Evolutionary conservation across 1,284 basidiomycete species (phyloP).

Genomic region (Cutaneotrichosporon sp.): DNA sequence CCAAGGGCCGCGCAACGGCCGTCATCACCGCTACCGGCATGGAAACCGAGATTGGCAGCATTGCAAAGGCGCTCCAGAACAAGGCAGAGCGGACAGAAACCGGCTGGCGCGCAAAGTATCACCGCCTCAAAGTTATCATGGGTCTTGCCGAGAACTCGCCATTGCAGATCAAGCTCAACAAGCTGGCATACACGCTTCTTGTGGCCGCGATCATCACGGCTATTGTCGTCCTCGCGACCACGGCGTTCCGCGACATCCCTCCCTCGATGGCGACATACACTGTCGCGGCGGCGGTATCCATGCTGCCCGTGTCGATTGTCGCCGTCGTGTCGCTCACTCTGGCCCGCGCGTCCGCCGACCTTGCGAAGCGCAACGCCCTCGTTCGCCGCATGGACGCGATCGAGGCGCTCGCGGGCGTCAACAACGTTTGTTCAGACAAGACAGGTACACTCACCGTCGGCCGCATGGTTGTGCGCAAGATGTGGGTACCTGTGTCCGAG

Average conservation of each 20-base stretch:
- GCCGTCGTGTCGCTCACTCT: constrained; percentile 49
- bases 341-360: constrained; percentile 45
- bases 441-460: constrained; percentile 62
- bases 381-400: constrained; percentile 52
- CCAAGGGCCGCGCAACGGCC: constrained; percentile 60
- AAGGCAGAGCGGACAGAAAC: constrained; percentile 43
- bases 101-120: constrained; percentile 44
- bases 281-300: constrained; percentile 54
- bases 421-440: constrained; percentile 62
- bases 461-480: constrained; percentile 55
- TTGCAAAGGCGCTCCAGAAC: constrained; percentile 52
- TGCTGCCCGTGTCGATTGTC: constrained; percentile 53
- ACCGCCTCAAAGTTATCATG: constrained; percentile 46
- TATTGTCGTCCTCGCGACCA: constrained; percentile 58
- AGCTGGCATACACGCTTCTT: constrained; percentile 60
- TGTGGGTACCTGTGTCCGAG: constrained; percentile 52
- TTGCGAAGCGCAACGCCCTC: constrained; percentile 52
- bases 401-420: constrained; percentile 59
- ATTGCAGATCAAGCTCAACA: constrained; percentile 59
- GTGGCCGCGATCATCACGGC: constrained; percentile 56
- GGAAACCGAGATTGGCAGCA: constrained; percentile 61
- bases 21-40: constrained; percentile 61
- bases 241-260: constrained; percentile 50
- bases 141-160: constrained; percentile 55
- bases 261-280: constrained; percentile 49